Conservation (phyloP, 768 basidiomycete species). For the Coprinopsis marcescibilis region DNA sequence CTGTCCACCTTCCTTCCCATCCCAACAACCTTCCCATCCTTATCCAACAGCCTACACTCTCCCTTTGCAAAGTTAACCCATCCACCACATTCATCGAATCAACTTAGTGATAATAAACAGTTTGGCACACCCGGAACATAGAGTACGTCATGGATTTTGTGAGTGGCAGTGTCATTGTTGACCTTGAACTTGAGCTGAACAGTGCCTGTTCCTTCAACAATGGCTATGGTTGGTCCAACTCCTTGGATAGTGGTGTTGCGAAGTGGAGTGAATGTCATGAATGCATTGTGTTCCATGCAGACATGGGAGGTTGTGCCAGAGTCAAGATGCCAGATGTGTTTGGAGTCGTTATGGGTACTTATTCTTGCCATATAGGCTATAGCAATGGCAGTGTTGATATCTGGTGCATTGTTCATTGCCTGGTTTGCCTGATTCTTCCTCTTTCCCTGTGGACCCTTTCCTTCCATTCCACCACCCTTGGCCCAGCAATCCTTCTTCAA, state of each 20-base stretch:
- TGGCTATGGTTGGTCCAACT: not conserved
- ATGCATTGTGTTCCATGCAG: not conserved
- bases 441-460: conserved; percentile 21
- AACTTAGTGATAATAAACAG: conserved; percentile 3
- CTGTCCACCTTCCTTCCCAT: conserved; percentile 3
- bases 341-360: not conserved
- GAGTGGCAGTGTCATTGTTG: not conserved
- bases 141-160: not conserved
- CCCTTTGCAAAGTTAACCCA: not conserved
- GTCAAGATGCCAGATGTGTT: conserved; percentile 1
- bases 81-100: conserved; percentile 5
- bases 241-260: conserved; percentile 3
- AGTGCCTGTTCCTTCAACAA: not conserved
- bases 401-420: not conserved
- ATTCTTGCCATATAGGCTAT: not conserved
- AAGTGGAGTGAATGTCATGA: not conserved
- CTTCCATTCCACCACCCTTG: conserved; percentile 33
- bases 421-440: not conserved
- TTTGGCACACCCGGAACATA: conserved; percentile 3
- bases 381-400: conserved; percentile 5
- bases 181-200: conserved; percentile 1
- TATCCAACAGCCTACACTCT: conserved; percentile 1
- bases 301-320: conserved; percentile 7
- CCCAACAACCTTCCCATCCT: conserved; percentile 1
- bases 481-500: conserved; percentile 27